Base-by-base conservation (phyloP, 176 grass and related monocot genomes). In the Typha latifolia region DNA sequence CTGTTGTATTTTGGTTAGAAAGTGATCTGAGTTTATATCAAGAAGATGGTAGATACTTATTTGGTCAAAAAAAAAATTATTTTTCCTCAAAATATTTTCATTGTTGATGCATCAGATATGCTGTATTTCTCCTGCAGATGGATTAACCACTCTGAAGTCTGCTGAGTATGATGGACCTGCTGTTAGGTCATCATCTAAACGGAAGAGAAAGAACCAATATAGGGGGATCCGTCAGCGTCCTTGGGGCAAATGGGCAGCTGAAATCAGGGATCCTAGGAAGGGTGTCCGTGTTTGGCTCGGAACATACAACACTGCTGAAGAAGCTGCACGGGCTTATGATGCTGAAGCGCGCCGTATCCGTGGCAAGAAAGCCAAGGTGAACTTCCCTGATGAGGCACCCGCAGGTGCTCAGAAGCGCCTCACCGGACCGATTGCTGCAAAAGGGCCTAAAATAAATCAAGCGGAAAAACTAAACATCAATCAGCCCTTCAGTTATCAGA, bases 201-300 rank as follows among this genome's bases (percentile, higher is more conserved):
- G 69, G 32, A 72, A 72, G 69, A 72, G 69, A 62, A 72, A 72
- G 55, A 72, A 61, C 53, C 69, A 61, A 19, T 72, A 48, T 22
- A 72, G 69, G 34, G 69, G 69, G 61, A 72, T 72, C 32, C 69
- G 69, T 62, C 69, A 72, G 20, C 87, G 87, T 18, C 87, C 87
- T 5, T 90, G 87, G 87, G 87, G 87, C 1, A 90, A 90, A 80
- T 90, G 87, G 87, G 87, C 87, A 49, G 87, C 87, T 82, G 87
- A 90, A 77, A 90, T 90, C 66, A 78, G 87, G 19, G 87, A 90
- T 48, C 87, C 87, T 74, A 29, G 69, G 34, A 71, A 71, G 69
- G 69, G 69, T 61, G 69, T 71, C 12, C 69, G 69, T 48, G 53
- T 71, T 57, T 71, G 69, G 69, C 69, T 71, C 15, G 69, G 69